Evolutionary conservation across 805 yeast genomes (phyloP).

Genomic region (Wickerhamomyces chambardii): DNA sequence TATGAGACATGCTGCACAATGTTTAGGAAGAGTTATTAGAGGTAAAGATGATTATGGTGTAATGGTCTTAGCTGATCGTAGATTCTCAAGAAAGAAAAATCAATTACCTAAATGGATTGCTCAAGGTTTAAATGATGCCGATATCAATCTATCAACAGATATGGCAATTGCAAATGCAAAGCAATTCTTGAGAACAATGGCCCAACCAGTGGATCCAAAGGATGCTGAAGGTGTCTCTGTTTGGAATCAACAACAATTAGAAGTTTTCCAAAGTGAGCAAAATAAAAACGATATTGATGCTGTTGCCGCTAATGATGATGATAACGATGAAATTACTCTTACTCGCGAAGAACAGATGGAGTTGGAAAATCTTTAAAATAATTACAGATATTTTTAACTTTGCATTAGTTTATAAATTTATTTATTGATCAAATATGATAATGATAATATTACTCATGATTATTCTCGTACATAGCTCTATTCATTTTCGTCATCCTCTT

Average conservation of each 20-base stretch:
- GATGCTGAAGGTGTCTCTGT: constrained; percentile 94
- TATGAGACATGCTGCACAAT: constrained; percentile 99
- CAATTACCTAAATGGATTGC: constrained; percentile 97
- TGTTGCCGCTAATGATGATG: too few species aligned
- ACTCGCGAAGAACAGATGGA: constrained; percentile 18
- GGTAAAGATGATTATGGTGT: constrained; percentile 99
- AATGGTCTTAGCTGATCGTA: constrained; percentile 94
- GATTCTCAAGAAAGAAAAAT: constrained; percentile 77
- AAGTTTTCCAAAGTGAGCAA: constrained; percentile 47
- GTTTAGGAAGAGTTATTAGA: constrained; percentile 92
- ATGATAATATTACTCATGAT: too few species aligned
- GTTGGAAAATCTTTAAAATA: constrained; percentile 7
- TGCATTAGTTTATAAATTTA: too few species aligned
- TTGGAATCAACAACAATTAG: constrained; percentile 72
- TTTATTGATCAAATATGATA: too few species aligned
- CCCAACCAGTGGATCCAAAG: constrained; percentile 84
- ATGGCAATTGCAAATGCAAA: constrained; percentile 96
- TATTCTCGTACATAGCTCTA: background rate
- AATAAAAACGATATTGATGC: constrained; percentile 8
- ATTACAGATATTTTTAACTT: too few species aligned
- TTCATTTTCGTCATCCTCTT: constrained; percentile 4
- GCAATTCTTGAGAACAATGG: constrained; percentile 84
- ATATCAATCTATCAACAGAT: constrained; percentile 86
- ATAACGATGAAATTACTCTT: constrained; percentile 18
- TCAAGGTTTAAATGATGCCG: constrained; percentile 88